Conservation (phyloP, 768 basidiomycete species). For the Daedaleopsis sinensis region DNA sequence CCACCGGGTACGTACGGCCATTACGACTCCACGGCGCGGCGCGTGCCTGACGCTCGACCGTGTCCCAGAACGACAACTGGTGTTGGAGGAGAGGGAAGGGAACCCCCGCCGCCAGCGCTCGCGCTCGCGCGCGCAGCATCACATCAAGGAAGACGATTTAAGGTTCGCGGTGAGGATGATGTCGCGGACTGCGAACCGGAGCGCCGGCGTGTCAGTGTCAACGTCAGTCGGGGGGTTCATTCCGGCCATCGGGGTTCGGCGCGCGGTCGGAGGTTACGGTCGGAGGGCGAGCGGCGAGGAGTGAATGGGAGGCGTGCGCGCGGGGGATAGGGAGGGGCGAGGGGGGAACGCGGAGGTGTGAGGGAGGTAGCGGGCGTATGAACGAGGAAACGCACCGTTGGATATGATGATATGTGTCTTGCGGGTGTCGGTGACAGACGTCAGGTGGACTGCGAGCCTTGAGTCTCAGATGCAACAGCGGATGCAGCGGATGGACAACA, state of each 20-base stretch:
- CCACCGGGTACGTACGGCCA: too few species aligned
- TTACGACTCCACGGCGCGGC: too few species aligned
- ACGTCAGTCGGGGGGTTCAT: not conserved
- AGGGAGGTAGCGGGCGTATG: too few species aligned
- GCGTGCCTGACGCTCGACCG: too few species aligned
- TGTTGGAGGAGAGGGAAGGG: too few species aligned
- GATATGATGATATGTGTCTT: conserved; percentile 74
- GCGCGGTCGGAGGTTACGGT: not conserved
- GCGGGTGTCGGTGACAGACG: conserved; percentile 81
- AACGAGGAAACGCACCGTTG: conserved; percentile 51
- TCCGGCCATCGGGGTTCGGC: not conserved
- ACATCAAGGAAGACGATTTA: conserved; percentile 32
- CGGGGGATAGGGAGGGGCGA: not conserved
- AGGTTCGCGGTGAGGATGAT: conserved; percentile 35
- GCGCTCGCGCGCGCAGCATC: not conserved
- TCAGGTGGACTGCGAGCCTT: conserved; percentile 63
- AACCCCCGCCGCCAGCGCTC: too few species aligned
- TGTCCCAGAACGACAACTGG: too few species aligned
- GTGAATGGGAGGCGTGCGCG: not conserved
- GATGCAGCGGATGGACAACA: conserved; percentile 27
- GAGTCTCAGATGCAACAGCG: conserved; percentile 6
- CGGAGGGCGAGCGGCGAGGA: not conserved
- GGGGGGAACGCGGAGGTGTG: too few species aligned
- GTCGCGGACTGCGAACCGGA: conserved; percentile 28
- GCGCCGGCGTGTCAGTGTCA: not conserved